These are phyloP conservation scores for Purpureocillium lavendulum DNA, from an alignment of 2,329 filamentous ascomycete species.

Conservation along the genomic window DNA sequence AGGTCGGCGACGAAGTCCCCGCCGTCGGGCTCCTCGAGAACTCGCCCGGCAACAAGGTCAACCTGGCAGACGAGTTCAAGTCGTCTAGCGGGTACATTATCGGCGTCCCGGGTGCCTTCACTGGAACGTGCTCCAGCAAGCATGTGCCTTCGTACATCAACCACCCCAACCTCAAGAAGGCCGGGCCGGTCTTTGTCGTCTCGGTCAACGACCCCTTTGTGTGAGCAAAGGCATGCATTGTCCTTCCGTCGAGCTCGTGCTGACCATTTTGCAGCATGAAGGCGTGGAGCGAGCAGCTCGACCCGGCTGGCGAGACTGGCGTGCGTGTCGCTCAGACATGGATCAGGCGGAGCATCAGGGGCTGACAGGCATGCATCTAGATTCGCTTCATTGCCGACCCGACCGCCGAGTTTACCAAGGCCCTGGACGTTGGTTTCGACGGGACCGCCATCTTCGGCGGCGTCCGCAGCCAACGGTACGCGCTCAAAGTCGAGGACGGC, in stretches of 20 bases:
- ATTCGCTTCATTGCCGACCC: conserved; percentile 87
- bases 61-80: conserved; percentile 67
- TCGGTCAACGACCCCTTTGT: conserved; percentile 94
- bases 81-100: conserved; percentile 72
- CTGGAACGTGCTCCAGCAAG: conserved; percentile 44
- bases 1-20: conserved; percentile 73
- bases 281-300: conserved; percentile 73
- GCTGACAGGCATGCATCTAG: conserved; percentile 31
- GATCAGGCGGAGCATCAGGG: too few species aligned
- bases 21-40: conserved; percentile 70
- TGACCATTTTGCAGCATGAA: conserved; percentile 59
- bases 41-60: conserved; percentile 88
- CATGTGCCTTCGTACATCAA: conserved; percentile 86
- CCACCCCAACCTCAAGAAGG: conserved; percentile 67
- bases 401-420: conserved; percentile 69
- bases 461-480: conserved; percentile 79
- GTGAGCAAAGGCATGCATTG: conserved; percentile 38
- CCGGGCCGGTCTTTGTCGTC: conserved; percentile 81
- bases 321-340: conserved; percentile 42
- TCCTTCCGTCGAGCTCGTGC: background rate
- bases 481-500: conserved; percentile 73
- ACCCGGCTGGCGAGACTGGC: conserved; percentile 65
- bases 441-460: conserved; percentile 72
- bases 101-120: conserved; percentile 75
- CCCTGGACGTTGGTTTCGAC: conserved; percentile 77